Evolutionary conservation across 1,139 yeast species (phyloP), one percentile per base, ranked within the genome.

Genomic region (Sugiyamaella paludigena): DNA sequence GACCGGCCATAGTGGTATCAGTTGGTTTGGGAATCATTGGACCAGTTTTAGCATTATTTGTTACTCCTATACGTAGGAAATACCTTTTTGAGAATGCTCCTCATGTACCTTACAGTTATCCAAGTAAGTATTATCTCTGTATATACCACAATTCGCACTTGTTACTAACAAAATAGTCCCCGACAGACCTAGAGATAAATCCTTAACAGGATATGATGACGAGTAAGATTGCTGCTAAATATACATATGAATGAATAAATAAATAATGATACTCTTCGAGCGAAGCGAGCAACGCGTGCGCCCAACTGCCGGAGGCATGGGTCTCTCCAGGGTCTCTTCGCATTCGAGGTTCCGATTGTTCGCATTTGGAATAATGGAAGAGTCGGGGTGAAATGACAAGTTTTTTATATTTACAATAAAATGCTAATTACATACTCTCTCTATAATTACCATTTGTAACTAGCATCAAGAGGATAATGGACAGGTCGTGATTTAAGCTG

Each of bases 1-100:
- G 81, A 65, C 95, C 95, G 47, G 89, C 85, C 67, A 75, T 85
- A 59, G 84, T 85, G 68, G 82, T 76, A 65, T 76, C 92, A n/a
- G 77, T 81, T 27, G 74, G 76, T 36, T 73, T 86, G 59, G 95
- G 91, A 9, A 67, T 80, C 43, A 66, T 83, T 40, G 89, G 87
- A 8, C 94, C 94, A 12, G 69, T 80, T 13, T 74, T 84, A 51
- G 72, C 78, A 9, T 68, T 84, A 58, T 72, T 76, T 43, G 76
- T 78, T 46, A 77, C 91, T 45, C 92, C 92, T 43, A 64, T 85
- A 49, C 81, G 95, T 76, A 78, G 84, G 67, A 81, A 78, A 66
- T 83, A 73, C 64, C 69, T 83, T 53, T 87, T 81, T 63, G 77
- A 74, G 35, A 91, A 85, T 65, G 84, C 83, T 52, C 79, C 73